Base-by-base conservation (phyloP, 257 asterid species). In the Scutellaria baicalensis region DNA sequence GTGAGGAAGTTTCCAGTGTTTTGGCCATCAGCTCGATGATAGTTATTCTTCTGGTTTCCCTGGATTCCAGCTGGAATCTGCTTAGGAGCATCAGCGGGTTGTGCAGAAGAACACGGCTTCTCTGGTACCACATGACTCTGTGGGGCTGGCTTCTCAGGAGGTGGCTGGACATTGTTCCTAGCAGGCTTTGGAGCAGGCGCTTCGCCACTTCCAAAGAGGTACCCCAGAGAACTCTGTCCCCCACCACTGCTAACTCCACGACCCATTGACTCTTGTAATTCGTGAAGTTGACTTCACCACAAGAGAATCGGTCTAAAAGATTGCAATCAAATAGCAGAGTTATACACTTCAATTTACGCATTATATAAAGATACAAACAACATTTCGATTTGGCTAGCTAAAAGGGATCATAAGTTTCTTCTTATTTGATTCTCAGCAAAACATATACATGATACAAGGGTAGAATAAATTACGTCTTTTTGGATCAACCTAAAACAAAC, bases 231-330 rank as follows among this genome's bases (percentile, higher is more conserved):
- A 80, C 96, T 89, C 78, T 89, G 91, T 16, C 96, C 97, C 6
- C 97, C 97, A 61, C 97, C 95, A 18, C 86, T 82, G 82, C 95
- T 90, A 72, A 83, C 91, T 77, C 93, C 95, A 47, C 95, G 90
- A 70, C 95, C 86, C 95, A 86, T 88, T 76, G 63, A 69, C 67
- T 68, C 61, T 63, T 55, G 12, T 52, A 49, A 21, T 17, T 23
- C 27, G 8, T 33, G 76, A 36, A 51, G 55, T 62, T 44, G 49
- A 56, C 56, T 66, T 14, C 39, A 38, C 13, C 10, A 17, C 59
- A 33, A 18, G 16, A 70, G 52, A 42, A 21, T 52, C 38, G 63
- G 45, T 23, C 57, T 51, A 55, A 23, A 57, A 52, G 17, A 55
- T 54, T 33, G 8, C 49, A 45, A 57, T 42, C 68, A 35, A 12